Conservation (phyloP, 2,329 filamentous ascomycete species). For the Phaeoacremonium minimum region DNA sequence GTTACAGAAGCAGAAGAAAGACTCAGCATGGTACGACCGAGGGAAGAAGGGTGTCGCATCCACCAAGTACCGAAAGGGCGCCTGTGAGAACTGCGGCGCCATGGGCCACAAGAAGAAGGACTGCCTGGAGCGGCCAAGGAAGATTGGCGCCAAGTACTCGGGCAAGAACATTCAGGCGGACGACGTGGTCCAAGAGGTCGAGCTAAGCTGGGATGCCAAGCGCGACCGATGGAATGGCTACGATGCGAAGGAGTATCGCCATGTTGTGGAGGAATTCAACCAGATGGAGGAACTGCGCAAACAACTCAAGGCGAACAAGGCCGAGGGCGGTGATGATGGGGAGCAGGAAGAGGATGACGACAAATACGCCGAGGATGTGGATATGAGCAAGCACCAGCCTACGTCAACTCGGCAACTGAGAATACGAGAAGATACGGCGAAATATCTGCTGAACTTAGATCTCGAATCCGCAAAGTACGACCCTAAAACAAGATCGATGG, state of each 20-base stretch:
- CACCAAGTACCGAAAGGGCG: slow-evolving; percentile 96
- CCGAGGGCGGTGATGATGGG: slow-evolving; percentile 44
- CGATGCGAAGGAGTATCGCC: slow-evolving; percentile 78
- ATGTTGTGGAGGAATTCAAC: slow-evolving; percentile 86
- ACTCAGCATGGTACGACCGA: slow-evolving; percentile 89
- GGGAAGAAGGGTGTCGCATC: slow-evolving; percentile 85
- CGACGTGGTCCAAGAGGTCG: slow-evolving; percentile 78
- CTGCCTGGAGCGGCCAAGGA: slow-evolving; percentile 83
- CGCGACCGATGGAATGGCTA: slow-evolving; percentile 98
- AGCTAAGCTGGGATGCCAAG: slow-evolving; percentile 94
- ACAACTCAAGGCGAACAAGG: slow-evolving; percentile 41
- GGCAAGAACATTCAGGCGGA: slow-evolving; percentile 93
- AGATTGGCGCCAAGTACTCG: slow-evolving; percentile 86
- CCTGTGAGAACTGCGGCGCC: slow-evolving; percentile 96
- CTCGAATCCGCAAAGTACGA: slow-evolving; percentile 97
- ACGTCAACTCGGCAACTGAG: slow-evolving; percentile 88
- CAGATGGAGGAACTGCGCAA: slow-evolving; percentile 74
- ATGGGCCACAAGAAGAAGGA: slow-evolving; percentile 97
- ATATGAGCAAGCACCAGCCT: slow-evolving; percentile 91
- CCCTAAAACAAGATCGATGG: slow-evolving; percentile 89
- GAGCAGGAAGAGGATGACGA: slow-evolving; percentile 55
- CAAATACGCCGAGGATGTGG: slow-evolving; percentile 89
- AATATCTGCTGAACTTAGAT: slow-evolving; percentile 92
- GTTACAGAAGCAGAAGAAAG: slow-evolving; percentile 68
- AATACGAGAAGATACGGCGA: slow-evolving; percentile 93